Evolutionary conservation across 2,329 filamentous ascomycete genomes (phyloP), one percentile per base, ranked within the genome.

Genomic region (Trichoderma oligosporum): DNA sequence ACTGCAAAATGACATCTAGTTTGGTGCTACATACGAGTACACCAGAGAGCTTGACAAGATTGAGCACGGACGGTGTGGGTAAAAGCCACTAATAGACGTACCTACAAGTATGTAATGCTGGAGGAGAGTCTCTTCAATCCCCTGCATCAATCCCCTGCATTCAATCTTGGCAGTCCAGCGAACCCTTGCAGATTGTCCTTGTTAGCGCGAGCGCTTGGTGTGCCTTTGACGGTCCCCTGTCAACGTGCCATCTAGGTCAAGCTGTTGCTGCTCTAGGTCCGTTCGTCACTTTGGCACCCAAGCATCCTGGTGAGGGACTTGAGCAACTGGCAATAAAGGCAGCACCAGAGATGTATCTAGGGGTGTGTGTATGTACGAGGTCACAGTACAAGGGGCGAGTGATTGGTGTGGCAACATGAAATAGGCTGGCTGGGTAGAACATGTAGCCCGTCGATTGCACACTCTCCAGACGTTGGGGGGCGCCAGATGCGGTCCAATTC

Each of bases 331-430:
- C 46, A 47, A 35, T 36, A 29, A 22, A 36, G 36, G 36, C 45
- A 45, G 52, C 41, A 46, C 36, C 41, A 38, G 24, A 22, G 27
- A 55, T 46, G 51, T 42, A 55, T 55, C 52, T 44, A 46, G 52
- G 52, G 52, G 41, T 39, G 52, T 55, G 41, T 31, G 42, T 55
- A 39, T 31, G 42, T 55, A 55, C 52, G 49, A 55, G 41, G 45
- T 55, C 38, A 36, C 52, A 55, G 52, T 16, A 42, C 41, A 55
- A 55, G 52, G 41, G 31, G 31, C 31, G 29, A 55, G 41, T 46
- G 31, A 55, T 55, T 55, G 52, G 52, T 46, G 52, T 46, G 51
- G 51, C 51, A 35, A 54, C 29, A 27, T 38, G 49, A 39, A 54
- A 45, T 39, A 54, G 22, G 41, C 27, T 44, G 51, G 49, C 39